Evolutionary conservation across 2,329 filamentous ascomycete species (phyloP), one percentile per base, ranked within the genome.

Genomic region (Neoascochyta sp.): DNA sequence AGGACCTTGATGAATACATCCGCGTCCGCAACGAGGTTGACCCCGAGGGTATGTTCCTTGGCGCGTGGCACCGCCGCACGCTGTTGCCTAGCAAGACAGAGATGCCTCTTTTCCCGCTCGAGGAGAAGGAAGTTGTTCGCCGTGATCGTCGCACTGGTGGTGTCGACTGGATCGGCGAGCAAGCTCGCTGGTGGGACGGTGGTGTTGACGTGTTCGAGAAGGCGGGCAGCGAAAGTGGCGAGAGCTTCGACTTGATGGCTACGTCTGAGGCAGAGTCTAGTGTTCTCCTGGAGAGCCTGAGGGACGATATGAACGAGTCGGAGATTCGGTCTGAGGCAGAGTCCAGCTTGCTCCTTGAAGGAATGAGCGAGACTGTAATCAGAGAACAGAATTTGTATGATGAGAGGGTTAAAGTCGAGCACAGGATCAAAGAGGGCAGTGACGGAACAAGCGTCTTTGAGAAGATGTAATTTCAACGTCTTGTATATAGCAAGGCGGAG

Each of bases 31-130:
- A 82, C 36, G 71, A 78, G 29, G 79, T 77, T 18, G 87, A 95
- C 54, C 82, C 83, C 0, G 78, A 88, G 39, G 87, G 87, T 34
- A 82, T 94, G 75, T 95, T 95, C 63, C 72, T 90, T 9, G 90
- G 90, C 2, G 81, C 88, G 27, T 98, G 90, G 90, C 87, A 95
- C 63, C 73, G 83, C 16, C 74, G 82, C 29, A 60, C 54, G 2
- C 44, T 66, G n/a, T 45, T 63, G 2, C 60, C 60, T 0, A 32
- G 52, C 3, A 50, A 47, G 17, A 36, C 41, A 2, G 50, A 61
- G 14, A 25, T 56, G 6, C 52, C 59, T 7, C 22, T 53, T 1
- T 52, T 63, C 13, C 46, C 65, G 2, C 47, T 62, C 4, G 62
- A 69, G 36, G 68, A 70, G 33, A 64, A 68, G 15, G 58, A 68